Conservation (phyloP, 352 stramenopile genomes). For the Phytopythium kandeliae region DNA sequence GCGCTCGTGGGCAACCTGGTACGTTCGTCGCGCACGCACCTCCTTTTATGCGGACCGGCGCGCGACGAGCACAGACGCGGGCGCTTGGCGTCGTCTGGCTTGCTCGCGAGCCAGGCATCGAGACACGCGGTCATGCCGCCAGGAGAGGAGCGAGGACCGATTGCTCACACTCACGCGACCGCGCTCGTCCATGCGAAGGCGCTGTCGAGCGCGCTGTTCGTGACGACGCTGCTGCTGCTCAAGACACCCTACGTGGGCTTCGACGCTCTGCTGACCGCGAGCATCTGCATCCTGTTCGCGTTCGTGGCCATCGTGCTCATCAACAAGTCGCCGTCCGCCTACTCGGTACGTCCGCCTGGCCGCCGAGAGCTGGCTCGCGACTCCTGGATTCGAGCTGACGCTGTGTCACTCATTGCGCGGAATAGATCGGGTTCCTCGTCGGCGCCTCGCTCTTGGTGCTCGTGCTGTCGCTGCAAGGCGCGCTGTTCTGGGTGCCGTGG, state of each 20-base stretch:
- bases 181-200: constrained; percentile 18
- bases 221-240: constrained; percentile 67
- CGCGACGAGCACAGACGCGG: no score
- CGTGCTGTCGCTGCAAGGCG: constrained; percentile 57
- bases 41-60: no score
- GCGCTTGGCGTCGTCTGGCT: background rate
- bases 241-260: constrained; percentile 69
- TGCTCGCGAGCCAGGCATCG: background rate
- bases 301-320: constrained; percentile 71
- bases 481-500: constrained; percentile 56
- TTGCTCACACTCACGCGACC: background rate
- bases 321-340: constrained; percentile 77
- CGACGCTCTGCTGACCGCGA: constrained; percentile 52
- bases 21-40: constrained; percentile 14
- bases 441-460: constrained; percentile 62
- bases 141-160: no score
- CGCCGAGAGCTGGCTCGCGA: no score
- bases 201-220: constrained; percentile 48
- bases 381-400: background rate
- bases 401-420: constrained; percentile 5
- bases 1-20: constrained; percentile 66
- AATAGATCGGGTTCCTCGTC: constrained; percentile 74
- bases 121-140: no score
- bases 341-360: constrained; percentile 36
- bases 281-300: constrained; percentile 59